These are phyloP conservation scores for Fusarium domesticum DNA, from an alignment of 2,329 filamentous ascomycete genomes.

Conservation along the genomic window DNA sequence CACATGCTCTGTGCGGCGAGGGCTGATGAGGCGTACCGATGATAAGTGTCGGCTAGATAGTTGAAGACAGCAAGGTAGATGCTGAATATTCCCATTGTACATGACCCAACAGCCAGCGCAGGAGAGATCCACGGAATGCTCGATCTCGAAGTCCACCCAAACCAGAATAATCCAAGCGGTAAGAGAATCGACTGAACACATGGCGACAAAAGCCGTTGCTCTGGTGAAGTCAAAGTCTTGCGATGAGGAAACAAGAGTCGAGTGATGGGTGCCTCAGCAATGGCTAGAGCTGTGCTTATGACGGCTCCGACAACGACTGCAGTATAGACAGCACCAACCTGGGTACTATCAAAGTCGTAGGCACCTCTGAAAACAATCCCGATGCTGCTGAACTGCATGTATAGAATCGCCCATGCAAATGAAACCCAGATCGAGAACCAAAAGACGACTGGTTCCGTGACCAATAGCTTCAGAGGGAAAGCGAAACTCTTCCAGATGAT, in stretches of 20 bases:
- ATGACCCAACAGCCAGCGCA: conserved; percentile 56
- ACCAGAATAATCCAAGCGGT: conserved; percentile 67
- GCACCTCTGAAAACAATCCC: conserved; percentile 63
- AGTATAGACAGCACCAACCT: conserved; percentile 62
- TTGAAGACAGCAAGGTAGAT: conserved; percentile 78
- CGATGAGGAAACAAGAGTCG: conserved; percentile 43
- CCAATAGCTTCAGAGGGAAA: conserved; percentile 43
- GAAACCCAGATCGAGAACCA: conserved; percentile 69
- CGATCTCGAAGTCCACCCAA: conserved; percentile 58
- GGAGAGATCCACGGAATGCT: conserved; percentile 62
- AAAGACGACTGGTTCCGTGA: conserved; percentile 60
- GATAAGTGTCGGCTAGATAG: conserved; percentile 88
- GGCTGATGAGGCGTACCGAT: conserved; percentile 78
- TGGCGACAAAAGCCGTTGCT: conserved; percentile 61
- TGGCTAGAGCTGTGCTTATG: conserved; percentile 53
- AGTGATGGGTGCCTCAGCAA: conserved; percentile 54
- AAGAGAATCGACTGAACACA: conserved; percentile 61
- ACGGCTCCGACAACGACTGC: conserved; percentile 38
- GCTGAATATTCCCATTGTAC: conserved; percentile 65
- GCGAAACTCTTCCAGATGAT: conserved; percentile 30
- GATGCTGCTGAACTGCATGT: conserved; percentile 56
- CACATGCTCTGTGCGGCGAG: conserved; percentile 86
- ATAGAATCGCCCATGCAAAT: conserved; percentile 69
- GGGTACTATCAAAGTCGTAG: conserved; percentile 57
- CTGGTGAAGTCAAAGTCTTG: conserved; percentile 40